A percentile compares a stretch with the other conserved stretches of the same genome.
Conservation (phyloP, 495 filamentous ascomycete species). For the Tetracladium marchalianum region DNA sequence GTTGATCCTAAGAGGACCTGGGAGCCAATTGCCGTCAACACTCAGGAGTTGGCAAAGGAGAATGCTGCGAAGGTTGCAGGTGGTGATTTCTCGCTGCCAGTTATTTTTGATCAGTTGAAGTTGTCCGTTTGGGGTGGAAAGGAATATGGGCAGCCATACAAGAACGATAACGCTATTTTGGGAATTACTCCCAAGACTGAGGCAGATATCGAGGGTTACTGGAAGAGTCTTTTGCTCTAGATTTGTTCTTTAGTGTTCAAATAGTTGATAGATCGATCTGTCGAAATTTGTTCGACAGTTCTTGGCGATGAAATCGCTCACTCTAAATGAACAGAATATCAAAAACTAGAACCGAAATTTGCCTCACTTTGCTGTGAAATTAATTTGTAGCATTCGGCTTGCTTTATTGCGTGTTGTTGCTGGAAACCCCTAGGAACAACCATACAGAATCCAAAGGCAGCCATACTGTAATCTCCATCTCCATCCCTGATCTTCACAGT, state of each 20-base stretch:
- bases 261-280: background rate
- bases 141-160: slow-evolving; percentile 27
- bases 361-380: too few species aligned
- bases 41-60: slow-evolving; percentile 23
- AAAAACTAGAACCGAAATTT: too few species aligned
- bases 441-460: too few species aligned
- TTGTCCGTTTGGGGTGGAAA: slow-evolving; percentile 29
- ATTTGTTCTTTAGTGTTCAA: too few species aligned
- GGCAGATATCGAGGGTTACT: slow-evolving; percentile 17
- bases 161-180: slow-evolving; percentile 29
- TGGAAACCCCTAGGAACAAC: too few species aligned
- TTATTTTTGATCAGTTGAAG: slow-evolving; percentile 20
- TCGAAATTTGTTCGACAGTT: background rate
- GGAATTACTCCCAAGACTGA: slow-evolving; percentile 26
- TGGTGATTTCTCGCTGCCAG: slow-evolving; percentile 18
- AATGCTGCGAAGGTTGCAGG: slow-evolving; percentile 18
- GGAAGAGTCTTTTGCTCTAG: slow-evolving; percentile 4
- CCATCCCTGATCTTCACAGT: too few species aligned
- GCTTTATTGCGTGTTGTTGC: too few species aligned
- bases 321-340: too few species aligned
- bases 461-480: too few species aligned
- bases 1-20: slow-evolving; percentile 26
- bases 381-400: too few species aligned
- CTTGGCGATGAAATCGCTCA: too few species aligned
- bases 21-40: slow-evolving; percentile 13